phyloP scores from a whole-genome alignment of 208 protist species.

The Leishmania arabica region DNA sequence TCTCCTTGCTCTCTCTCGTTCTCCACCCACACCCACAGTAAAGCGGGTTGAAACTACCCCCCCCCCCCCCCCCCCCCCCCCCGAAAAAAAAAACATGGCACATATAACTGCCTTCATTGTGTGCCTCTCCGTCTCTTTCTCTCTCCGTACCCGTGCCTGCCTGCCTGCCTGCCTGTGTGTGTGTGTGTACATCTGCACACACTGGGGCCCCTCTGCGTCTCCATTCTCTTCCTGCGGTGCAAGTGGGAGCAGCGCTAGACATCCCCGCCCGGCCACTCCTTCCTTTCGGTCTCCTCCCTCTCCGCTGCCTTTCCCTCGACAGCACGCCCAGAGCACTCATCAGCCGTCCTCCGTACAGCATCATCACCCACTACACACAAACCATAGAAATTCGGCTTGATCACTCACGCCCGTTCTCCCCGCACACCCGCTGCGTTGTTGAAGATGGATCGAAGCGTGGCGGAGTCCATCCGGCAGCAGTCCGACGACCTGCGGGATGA shows the following conservation, averaged over 20 bases:
- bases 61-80: neutral
- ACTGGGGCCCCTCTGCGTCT: neutral
- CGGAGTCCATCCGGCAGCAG: constrained; percentile 78
- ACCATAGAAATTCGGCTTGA: neutral
- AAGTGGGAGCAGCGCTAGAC: neutral
- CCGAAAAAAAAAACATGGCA: neutral
- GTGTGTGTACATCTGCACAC: neutral
- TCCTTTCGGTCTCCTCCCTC: neutral
- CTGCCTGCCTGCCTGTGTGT: neutral
- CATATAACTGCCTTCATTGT: neutral
- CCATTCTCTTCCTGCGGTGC: neutral
- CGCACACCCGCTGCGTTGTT: neutral
- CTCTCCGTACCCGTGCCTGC: neutral
- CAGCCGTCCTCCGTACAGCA: neutral
- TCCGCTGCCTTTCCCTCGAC: neutral
- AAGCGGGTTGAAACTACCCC: neutral
- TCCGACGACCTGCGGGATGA: constrained; percentile 88
- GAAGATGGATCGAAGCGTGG: constrained; percentile 42
- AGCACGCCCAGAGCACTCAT: neutral
- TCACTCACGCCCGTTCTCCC: neutral
- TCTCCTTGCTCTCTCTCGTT: neutral
- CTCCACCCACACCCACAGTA: neutral
- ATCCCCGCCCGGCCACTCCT: neutral
- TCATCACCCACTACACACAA: neutral
- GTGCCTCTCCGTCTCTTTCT: neutral